These are phyloP conservation scores for Paraphaeosphaeria sporulosa DNA, from an alignment of 2,329 filamentous ascomycete genomes.

Conservation along the genomic window DNA sequence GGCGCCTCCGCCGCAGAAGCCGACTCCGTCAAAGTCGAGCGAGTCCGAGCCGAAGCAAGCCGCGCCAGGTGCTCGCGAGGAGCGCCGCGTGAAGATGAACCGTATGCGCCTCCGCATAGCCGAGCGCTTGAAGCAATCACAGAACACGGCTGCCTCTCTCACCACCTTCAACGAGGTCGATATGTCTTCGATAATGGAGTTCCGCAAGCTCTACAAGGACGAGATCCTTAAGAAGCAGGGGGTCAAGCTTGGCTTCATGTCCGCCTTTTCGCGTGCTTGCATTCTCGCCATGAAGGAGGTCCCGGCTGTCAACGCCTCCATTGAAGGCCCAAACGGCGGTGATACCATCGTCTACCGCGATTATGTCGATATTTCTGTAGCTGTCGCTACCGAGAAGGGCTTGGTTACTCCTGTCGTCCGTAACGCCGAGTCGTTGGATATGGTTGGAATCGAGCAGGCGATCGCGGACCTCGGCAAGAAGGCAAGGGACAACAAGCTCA, in stretches of 20 bases:
- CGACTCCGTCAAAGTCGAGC: constrained; percentile 34
- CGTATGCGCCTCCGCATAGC: constrained; percentile 97
- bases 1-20: constrained; percentile 42
- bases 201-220: constrained; percentile 97
- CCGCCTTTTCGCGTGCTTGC: constrained; percentile 89
- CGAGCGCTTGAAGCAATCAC: constrained; percentile 97
- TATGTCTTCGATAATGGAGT: constrained; percentile 97
- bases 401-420: constrained; percentile 96
- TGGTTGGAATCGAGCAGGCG: constrained; percentile 86
- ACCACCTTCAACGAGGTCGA: constrained; percentile 99
- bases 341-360: constrained; percentile 98
- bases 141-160: constrained; percentile 95
- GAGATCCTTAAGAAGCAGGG: constrained; percentile 94
- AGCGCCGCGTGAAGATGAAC: constrained; percentile 99
- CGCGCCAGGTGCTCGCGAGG: constrained; percentile 77
- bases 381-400: constrained; percentile 96
- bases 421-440: constrained; percentile 87
- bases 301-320: constrained; percentile 94
- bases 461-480: constrained; percentile 97
- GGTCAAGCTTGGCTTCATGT: constrained; percentile 99
- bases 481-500: constrained; percentile 95
- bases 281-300: constrained; percentile 93
- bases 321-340: constrained; percentile 91
- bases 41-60: constrained; percentile 46
- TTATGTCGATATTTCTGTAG: constrained; percentile 97